These are phyloP conservation scores for Paecilomyces formosus DNA, from an alignment of 2,329 filamentous ascomycete species.

Conservation along the genomic window DNA sequence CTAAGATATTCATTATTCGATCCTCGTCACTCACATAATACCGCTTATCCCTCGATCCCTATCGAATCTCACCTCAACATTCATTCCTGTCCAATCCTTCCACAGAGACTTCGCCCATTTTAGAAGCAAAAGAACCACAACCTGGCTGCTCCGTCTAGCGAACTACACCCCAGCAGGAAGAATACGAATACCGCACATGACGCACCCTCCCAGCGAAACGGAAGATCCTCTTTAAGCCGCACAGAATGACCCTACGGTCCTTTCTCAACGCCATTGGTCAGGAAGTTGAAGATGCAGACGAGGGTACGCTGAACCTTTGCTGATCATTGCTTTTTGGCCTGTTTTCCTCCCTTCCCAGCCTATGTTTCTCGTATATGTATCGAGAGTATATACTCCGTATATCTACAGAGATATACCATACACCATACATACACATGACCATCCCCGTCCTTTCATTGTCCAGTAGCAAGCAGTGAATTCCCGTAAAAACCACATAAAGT, in stretches of 20 bases:
- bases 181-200: not conserved
- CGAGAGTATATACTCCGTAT: not conserved
- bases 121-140: not conserved
- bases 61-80: too few species aligned
- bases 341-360: not conserved
- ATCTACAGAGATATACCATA: too few species aligned
- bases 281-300: constrained; percentile 14
- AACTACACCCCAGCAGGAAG: not conserved
- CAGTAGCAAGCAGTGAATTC: too few species aligned
- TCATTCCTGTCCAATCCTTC: not conserved
- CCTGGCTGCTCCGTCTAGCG: not conserved
- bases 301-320: not conserved
- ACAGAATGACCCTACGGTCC: constrained; percentile 8
- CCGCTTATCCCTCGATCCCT: not conserved
- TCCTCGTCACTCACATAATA: not conserved
- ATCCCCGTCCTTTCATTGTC: not conserved
- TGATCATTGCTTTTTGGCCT: not conserved
- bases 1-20: not conserved
- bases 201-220: not conserved
- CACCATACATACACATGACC: too few species aligned
- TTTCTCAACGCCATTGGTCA: constrained; percentile 17
- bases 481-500: not conserved
- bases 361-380: not conserved
- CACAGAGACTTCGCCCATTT: not conserved
- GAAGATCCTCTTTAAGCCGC: not conserved